A percentile compares a stretch with the other conserved stretches of the same genome.
These are phyloP conservation scores for Nyctanthes arbortristis DNA, from an alignment of 257 asterid species.

Conservation along the genomic window DNA sequence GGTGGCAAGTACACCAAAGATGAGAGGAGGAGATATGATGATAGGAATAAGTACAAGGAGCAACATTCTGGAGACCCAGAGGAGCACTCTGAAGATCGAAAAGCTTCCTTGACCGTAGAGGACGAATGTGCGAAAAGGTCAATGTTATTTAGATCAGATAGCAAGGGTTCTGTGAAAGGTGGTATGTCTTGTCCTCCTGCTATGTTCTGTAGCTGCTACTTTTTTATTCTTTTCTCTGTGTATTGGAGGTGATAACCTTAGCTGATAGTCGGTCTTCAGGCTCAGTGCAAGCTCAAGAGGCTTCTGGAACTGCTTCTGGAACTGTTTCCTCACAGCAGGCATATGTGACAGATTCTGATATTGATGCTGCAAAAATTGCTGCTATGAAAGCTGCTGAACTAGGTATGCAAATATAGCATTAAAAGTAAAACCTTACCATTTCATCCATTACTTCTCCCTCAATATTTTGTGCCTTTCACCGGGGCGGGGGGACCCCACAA, in stretches of 20 bases:
- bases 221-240: neutral
- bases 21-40: constrained; percentile 48
- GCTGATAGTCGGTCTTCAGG: constrained; percentile 27
- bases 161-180: constrained; percentile 34
- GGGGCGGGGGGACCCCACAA: no score
- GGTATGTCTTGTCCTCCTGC: constrained; percentile 35
- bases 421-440: no score
- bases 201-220: neutral
- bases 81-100: constrained; percentile 42
- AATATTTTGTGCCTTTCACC: no score
- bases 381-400: constrained; percentile 98
- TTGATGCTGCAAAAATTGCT: constrained; percentile 91
- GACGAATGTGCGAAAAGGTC: constrained; percentile 62
- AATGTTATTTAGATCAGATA: constrained; percentile 41
- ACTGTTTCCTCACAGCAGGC: constrained; percentile 57
- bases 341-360: constrained; percentile 71
- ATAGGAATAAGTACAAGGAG: constrained; percentile 39
- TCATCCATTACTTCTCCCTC: no score
- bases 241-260: constrained; percentile 17
- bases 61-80: constrained; percentile 32
- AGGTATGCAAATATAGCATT: constrained; percentile 38
- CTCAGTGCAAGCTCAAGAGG: constrained; percentile 10
- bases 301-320: no score
- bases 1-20: constrained; percentile 37
- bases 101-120: constrained; percentile 32